Conservation (phyloP, 192 early-diverging fungal genomes). For the Umbelopsis ramanniana region DNA sequence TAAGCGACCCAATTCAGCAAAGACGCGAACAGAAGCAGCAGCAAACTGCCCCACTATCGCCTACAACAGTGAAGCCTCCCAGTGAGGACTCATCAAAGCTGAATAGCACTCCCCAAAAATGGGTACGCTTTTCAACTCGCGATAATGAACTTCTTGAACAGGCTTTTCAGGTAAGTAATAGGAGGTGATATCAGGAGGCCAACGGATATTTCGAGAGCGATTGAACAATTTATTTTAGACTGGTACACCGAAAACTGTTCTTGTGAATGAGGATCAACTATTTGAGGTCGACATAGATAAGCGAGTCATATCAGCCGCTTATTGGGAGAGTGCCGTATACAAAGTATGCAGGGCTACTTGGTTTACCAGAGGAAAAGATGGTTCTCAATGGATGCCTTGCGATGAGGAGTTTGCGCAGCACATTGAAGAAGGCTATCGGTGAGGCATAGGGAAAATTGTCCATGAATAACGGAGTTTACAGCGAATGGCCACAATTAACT, state of each 20-base stretch:
- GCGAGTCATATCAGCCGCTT: conserved; percentile 55
- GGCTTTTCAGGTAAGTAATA: conserved; percentile 35
- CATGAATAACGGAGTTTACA: background rate
- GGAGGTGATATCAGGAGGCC: too few relatives aligned
- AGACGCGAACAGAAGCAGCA: background rate
- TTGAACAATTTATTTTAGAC: conserved; percentile 15
- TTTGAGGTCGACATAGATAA: conserved; percentile 74
- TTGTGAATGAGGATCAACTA: conserved; percentile 70
- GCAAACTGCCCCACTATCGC: background rate
- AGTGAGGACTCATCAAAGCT: conserved; percentile 31
- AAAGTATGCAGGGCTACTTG: conserved; percentile 74
- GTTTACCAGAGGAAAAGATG: conserved; percentile 60
- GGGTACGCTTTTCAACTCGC: conserved; percentile 48
- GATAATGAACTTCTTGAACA: conserved; percentile 48
- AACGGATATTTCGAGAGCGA: too few relatives aligned
- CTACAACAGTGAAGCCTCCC: background rate
- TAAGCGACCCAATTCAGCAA: conserved; percentile 20
- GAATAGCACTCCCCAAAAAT: conserved; percentile 37
- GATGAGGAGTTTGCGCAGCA: conserved; percentile 74
- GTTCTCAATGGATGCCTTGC: conserved; percentile 67
- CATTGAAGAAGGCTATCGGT: conserved; percentile 74
- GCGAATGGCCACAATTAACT: background rate
- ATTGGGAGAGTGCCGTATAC: conserved; percentile 75
- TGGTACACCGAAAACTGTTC: conserved; percentile 41
- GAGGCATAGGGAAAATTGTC: background rate